Base-by-base conservation (phyloP, 2,329 filamentous ascomycete species). In the Aspergillus japonicus region DNA sequence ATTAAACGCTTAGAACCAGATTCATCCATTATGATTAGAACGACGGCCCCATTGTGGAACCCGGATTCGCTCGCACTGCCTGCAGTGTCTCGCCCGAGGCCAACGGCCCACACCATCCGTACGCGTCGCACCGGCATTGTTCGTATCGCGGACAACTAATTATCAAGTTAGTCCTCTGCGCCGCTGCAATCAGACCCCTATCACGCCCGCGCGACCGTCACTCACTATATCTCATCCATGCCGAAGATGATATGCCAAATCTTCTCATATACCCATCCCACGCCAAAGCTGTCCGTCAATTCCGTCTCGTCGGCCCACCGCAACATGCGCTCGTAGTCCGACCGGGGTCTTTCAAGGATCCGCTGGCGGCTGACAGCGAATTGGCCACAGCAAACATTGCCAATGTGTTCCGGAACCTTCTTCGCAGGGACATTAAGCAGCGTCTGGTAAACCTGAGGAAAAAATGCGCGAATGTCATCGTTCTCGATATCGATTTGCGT, bases 171-270 rank as follows among this genome's bases (percentile, higher is more conserved):
- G 47, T 61, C 56, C 50, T 19, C 11, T 47, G 11, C 16, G 26
- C 26, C 49, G 16, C 24, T 33, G 12, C 33, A 12, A n/a, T 12
- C 10, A 12, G 8, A 2, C 19, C 14, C 16, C 39, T 24, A 14
- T 16, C 35, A 4, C 29, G 3, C 35, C 3, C 12, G 14, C 7
- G 14, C 6, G 1, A n/a, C 24, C n/a, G 8, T 10, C 23, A 29
- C 69, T 35, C 61, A 71, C 69, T 70, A 66, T 8, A 70, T 66
- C 24, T 51, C 63, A 19, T 69, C 66, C 65, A 64, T 65, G 16
- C 68, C 71, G 65, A 73, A 73, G n/a, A 73, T 62, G 44, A 73
- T 61, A 63, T 73, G 71, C 71, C 71, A 73, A 35, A 72, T 58
- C 59, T 71, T 72, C 58, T 73, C 71, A 61, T 71, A 68, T 24